phyloP scores from a whole-genome alignment of 2,329 filamentous ascomycete genomes.

The Gaeumannomyces tritici region DNA sequence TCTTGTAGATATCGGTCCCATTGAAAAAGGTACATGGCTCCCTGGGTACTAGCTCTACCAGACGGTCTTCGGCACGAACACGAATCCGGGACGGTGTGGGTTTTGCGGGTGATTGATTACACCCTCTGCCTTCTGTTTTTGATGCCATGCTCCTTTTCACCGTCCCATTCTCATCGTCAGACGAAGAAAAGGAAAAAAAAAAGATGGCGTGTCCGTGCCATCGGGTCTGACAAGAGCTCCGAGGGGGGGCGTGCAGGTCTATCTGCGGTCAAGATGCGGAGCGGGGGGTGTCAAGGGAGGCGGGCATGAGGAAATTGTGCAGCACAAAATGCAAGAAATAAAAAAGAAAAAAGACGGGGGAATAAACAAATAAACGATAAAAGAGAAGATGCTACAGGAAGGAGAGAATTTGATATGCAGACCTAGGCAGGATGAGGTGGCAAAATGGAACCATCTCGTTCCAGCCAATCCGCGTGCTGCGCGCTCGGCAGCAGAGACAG shows the following conservation, averaged over 20 bases:
- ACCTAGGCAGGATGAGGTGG: slow-evolving; percentile 32
- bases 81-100: slow-evolving; percentile 7
- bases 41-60: background rate
- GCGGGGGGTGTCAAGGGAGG: background rate
- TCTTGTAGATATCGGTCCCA: slow-evolving; percentile 24
- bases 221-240: background rate
- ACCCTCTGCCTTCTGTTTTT: background rate
- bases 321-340: background rate
- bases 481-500: slow-evolving; percentile 13
- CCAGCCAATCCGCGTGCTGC: slow-evolving; percentile 26
- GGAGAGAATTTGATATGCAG: slow-evolving; percentile 23
- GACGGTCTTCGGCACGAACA: slow-evolving; percentile 1
- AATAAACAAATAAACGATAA: slow-evolving; percentile 3
- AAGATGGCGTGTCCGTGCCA: background rate
- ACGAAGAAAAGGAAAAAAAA: no score
- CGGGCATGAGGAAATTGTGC: background rate
- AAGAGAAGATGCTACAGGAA: slow-evolving; percentile 3
- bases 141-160: background rate
- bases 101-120: background rate
- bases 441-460: slow-evolving; percentile 30
- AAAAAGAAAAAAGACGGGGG: background rate
- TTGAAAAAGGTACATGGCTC: no score
- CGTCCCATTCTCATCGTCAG: background rate
- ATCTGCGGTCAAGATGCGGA: no score
- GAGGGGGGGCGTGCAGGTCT: no score